Evolutionary conservation across 2,329 filamentous ascomycete species (phyloP).

Genomic region (Moelleriella libera): DNA sequence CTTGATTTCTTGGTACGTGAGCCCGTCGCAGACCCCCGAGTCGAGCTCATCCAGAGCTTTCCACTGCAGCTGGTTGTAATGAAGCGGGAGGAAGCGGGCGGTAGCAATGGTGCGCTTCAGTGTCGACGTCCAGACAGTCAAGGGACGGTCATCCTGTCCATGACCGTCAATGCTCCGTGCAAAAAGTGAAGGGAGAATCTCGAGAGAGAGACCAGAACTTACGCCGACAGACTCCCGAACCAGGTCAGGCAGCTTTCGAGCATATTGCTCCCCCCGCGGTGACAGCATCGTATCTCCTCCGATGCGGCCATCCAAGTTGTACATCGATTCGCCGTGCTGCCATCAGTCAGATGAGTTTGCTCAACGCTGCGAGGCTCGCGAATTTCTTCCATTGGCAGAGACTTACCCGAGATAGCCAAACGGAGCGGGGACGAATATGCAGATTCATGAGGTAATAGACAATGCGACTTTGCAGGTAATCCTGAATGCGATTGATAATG

Average conservation of each 20-base stretch:
- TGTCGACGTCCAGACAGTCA: constrained; percentile 50
- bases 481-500: constrained; percentile 94
- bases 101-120: constrained; percentile 81
- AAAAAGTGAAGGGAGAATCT: background rate
- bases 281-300: constrained; percentile 86
- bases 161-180: constrained; percentile 2
- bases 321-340: constrained; percentile 87
- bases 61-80: constrained; percentile 95
- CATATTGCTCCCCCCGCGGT: constrained; percentile 74
- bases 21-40: constrained; percentile 87
- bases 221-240: constrained; percentile 79
- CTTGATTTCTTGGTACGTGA: constrained; percentile 93
- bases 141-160: constrained; percentile 40
- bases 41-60: constrained; percentile 97
- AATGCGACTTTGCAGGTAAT: constrained; percentile 90
- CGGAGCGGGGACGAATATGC: constrained; percentile 89
- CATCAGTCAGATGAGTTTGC: background rate
- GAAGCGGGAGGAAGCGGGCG: constrained; percentile 61
- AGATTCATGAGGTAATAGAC: constrained; percentile 99
- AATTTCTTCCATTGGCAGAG: background rate
- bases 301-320: constrained; percentile 81
- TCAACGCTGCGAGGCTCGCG: no score
- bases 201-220: constrained; percentile 17
- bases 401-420: constrained; percentile 86
- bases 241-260: constrained; percentile 68